Conservation (phyloP, 306 rosid species). For the Castanospermum australe region DNA sequence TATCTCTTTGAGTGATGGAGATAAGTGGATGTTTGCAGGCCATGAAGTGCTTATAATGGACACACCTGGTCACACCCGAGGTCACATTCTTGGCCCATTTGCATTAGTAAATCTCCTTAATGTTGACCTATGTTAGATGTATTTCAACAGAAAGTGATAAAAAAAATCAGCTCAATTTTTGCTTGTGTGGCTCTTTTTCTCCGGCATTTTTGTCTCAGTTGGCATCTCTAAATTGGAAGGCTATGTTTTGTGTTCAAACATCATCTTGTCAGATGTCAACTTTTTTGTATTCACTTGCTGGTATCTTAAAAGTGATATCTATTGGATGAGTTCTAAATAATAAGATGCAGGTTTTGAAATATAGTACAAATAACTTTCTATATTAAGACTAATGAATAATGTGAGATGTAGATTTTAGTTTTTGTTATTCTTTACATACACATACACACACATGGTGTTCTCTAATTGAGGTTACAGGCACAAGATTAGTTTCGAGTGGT, state of each 20-base stretch:
- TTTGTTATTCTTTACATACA: too few relatives aligned
- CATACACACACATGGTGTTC: too few relatives aligned
- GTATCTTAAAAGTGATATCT: too few relatives aligned
- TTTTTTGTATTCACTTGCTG: neutral
- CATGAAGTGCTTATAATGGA: slow-evolving; percentile 91
- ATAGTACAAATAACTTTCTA: neutral
- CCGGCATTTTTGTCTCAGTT: neutral
- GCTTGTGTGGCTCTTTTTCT: slow-evolving; percentile 8
- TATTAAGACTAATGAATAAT: neutral
- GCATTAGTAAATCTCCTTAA: neutral
- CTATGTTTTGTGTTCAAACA: too few relatives aligned
- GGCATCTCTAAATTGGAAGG: too few relatives aligned
- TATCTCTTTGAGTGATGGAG: slow-evolving; percentile 85
- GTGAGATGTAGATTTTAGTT: too few relatives aligned
- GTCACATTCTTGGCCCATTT: slow-evolving; percentile 40
- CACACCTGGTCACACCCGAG: slow-evolving; percentile 97
- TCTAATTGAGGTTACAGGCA: too few relatives aligned
- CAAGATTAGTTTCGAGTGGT: too few relatives aligned
- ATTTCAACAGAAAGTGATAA: neutral
- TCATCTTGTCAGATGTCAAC: neutral
- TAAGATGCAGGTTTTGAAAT: neutral
- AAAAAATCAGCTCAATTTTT: neutral
- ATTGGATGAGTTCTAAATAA: neutral
- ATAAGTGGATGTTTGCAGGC: slow-evolving; percentile 99
- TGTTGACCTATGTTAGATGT: neutral